Base-by-base conservation (phyloP, 805 yeast species). In the Ogataea wickerhamii region DNA sequence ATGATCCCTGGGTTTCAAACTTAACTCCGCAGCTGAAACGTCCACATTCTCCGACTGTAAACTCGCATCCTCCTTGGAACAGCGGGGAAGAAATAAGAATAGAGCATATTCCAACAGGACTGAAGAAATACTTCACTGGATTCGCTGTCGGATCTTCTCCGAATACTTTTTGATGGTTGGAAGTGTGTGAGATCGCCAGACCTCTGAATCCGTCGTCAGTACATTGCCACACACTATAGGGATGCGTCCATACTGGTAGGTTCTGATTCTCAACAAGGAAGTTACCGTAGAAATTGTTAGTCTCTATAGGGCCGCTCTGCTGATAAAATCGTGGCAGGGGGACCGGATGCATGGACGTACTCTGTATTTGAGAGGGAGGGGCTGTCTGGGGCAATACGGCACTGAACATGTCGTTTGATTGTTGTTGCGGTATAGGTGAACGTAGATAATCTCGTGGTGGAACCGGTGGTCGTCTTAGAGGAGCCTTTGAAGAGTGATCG, bases 211-310 rank as follows among this genome's bases (percentile, higher is more conserved):
- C 48, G 16, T 56, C 57, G 33, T 60, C 65, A 3, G 38, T 48
- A 6, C 80, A 65, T 45, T 71, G 71, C 91, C 89, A 85, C 5
- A 83, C 62, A 21, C 86, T 76, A 53, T 84, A 85, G 2, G 95
- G 95, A 49, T 82, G 87, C 0, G 91, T 77, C 88, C 89, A 86
- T 0, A 79, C 73, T 0, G 91, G 86, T 40, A 74, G 67, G 2
- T 77, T 74, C 53, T 82, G 91, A 38, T 71, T 70, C 1, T 72
- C 87, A 24, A 86, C 68, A 8, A 85, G 59, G 58, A 86, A 61
- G 60, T 86, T 86, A 25, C 83, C 81, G 56, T 80, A 86, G 53
- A 85, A 86, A 53, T 85, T 84, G 58, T 86, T 86, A 6, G 95
- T 85, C 43, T 80, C 80, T 20, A 81, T 68, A 10, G 65, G 63